These are phyloP conservation scores for slime mould (Dictyostelium discoideum) DNA, from an alignment of 78 protist genomes.

Conservation along the genomic window DNA sequence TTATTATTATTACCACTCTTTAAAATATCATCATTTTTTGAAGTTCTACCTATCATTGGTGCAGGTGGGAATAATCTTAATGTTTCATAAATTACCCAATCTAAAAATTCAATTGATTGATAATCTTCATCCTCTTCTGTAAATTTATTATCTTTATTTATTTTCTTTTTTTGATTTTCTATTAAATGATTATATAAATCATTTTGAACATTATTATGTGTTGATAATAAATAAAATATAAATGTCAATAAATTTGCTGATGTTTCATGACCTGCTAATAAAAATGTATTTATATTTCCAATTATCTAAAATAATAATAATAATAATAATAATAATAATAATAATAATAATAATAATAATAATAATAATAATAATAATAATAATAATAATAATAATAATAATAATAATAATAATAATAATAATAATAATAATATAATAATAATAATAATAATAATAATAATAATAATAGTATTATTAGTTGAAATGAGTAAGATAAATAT, in stretches of 20 bases:
- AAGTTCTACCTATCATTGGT: conserved; percentile 61
- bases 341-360: too few species aligned
- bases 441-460: too few species aligned
- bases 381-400: too few species aligned
- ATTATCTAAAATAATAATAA: background rate
- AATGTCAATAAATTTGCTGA: conserved; percentile 59
- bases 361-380: too few species aligned
- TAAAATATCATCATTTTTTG: background rate
- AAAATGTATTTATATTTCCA: conserved; percentile 63
- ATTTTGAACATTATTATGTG: conserved; percentile 47
- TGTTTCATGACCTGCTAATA: conserved; percentile 75
- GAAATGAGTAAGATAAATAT: too few species aligned
- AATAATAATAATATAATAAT: too few species aligned
- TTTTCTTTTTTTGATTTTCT: background rate
- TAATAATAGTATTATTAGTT: too few species aligned
- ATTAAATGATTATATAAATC: conserved; percentile 7
- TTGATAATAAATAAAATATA: conserved; percentile 26
- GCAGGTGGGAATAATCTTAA: conserved; percentile 72
- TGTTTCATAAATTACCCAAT: conserved; percentile 58
- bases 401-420: too few species aligned
- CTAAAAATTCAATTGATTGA: conserved; percentile 14
- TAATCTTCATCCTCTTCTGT: background rate
- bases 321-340: background rate
- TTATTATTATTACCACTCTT: background rate
- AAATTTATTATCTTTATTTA: background rate